Evolutionary conservation across 2,329 filamentous ascomycete species (phyloP).

Genomic region (Aspergillus candidus): DNA sequence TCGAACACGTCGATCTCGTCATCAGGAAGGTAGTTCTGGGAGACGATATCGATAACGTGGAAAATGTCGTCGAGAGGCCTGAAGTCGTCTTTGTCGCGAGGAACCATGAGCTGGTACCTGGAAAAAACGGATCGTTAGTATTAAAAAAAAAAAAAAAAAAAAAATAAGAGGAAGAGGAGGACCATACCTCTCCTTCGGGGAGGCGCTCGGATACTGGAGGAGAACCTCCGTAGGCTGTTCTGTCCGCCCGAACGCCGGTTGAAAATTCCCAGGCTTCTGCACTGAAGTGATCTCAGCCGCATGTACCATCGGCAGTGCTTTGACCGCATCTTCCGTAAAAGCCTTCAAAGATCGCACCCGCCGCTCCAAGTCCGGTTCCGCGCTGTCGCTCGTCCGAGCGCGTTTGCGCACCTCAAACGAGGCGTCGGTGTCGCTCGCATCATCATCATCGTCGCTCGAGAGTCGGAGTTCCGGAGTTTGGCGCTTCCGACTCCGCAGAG

Average conservation of each 20-base stretch:
- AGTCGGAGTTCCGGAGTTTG: slow-evolving; percentile 35
- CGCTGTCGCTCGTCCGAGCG: slow-evolving; percentile 33
- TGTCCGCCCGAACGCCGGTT: slow-evolving; percentile 44
- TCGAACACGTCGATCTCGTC: slow-evolving; percentile 62
- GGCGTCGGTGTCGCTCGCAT: slow-evolving; percentile 37
- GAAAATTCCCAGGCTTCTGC: slow-evolving; percentile 45
- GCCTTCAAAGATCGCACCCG: slow-evolving; percentile 40
- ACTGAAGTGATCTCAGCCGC: slow-evolving; percentile 43
- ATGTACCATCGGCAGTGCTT: slow-evolving; percentile 42
- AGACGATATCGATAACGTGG: slow-evolving; percentile 62
- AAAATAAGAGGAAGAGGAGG: too few species aligned
- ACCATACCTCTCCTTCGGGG: slow-evolving; percentile 59
- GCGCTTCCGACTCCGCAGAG: slow-evolving; percentile 31
- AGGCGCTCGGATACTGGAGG: slow-evolving; percentile 77
- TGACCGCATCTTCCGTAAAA: slow-evolving; percentile 37
- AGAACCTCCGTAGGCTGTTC: slow-evolving; percentile 49
- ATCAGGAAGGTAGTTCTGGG: slow-evolving; percentile 70
- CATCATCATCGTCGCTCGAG: slow-evolving; percentile 32
- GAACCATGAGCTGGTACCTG: slow-evolving; percentile 68
- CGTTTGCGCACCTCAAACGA: slow-evolving; percentile 41
- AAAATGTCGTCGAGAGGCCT: slow-evolving; percentile 62
- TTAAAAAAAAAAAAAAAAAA: too few species aligned
- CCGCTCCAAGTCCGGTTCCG: slow-evolving; percentile 41
- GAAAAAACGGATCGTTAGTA: slow-evolving; percentile 17
- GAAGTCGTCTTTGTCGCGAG: slow-evolving; percentile 72